Percentiles rank a stretch among this genome's conserved stretches.
These are phyloP conservation scores for Nicotiana otophora DNA, from an alignment of 257 asterid genomes.

Conservation along the genomic window DNA sequence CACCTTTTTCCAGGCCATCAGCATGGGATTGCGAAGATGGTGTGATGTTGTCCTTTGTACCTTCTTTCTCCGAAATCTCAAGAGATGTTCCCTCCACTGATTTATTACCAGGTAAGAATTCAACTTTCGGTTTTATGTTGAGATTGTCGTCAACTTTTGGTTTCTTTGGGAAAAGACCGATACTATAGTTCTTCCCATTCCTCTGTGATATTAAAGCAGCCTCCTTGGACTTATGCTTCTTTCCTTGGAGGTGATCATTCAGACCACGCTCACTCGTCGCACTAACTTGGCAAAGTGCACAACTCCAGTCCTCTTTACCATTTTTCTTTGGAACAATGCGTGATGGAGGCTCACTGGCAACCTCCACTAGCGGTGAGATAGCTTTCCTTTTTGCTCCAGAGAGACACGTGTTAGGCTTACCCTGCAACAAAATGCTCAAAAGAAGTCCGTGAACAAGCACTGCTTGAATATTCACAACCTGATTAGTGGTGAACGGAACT, in stretches of 20 bases:
- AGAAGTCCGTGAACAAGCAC: constrained; percentile 10
- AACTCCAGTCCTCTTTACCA: constrained; percentile 38
- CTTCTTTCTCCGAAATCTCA: not conserved
- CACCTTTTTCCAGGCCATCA: constrained; percentile 7
- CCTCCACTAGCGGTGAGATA: constrained; percentile 16
- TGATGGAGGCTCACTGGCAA: constrained; percentile 8
- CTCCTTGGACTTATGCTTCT: constrained; percentile 56
- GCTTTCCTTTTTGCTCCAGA: constrained; percentile 41
- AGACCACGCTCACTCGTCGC: constrained; percentile 29
- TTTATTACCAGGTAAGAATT: constrained; percentile 13
- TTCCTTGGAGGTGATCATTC: constrained; percentile 46
- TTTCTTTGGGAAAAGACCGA: constrained; percentile 32
- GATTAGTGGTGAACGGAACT: not conserved
- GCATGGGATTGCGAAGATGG: constrained; percentile 2
- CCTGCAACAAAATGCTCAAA: constrained; percentile 35
- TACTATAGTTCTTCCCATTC: constrained; percentile 24
- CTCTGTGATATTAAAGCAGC: constrained; percentile 28
- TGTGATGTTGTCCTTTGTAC: not conserved
- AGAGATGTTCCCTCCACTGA: not conserved
- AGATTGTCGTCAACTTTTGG: constrained; percentile 9
- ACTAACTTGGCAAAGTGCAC: constrained; percentile 51
- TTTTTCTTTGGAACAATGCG: constrained; percentile 21
- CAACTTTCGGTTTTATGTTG: not conserved
- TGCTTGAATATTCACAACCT: not conserved
- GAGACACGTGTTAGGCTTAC: constrained; percentile 23